Evolutionary conservation across 768 basidiomycete genomes (phyloP), one percentile per base, ranked within the genome.

Genomic region (Mycena maculata): DNA sequence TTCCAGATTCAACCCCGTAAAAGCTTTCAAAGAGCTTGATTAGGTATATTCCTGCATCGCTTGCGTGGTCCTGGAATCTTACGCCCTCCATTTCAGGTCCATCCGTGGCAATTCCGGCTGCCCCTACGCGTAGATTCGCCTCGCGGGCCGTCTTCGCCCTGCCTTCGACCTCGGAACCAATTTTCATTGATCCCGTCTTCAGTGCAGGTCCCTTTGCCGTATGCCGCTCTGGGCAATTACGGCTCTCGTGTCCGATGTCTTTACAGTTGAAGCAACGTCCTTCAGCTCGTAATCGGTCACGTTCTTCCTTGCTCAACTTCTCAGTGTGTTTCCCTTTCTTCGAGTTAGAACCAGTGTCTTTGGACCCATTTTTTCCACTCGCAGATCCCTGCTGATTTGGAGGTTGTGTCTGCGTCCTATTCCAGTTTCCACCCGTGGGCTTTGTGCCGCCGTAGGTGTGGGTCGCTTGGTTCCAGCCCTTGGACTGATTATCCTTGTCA

Each of bases 261-360:
- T 71, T 68, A 50, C 74, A 76, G 13, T 41, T 47, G 39, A 71
- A 75, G 55, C 75, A 76, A 3, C 66, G 36, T 0, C 70, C 68
- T 44, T 73, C 72, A 0, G 70, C 69, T 4, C 65, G n/a, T 0
- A 72, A 22, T 0, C 55, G n/a, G 5, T 72, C 65, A 3, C 54
- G 33, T 53, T 72, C 68, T 33, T 72, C 68, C 13, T 60, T 55
- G n/a, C 63, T 36, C 41, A 60, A 56, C 28, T 42, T 41, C 25
- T 62, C 31, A 31, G 67, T 36, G 42, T 47, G 30, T 30, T 36
- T 23, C 3, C 42, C 28, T 18, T 62, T 63, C 28, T 68, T 62
- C 15, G 30, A 11, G 13, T 47, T 23, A 2, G n/a, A 22, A 5
- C 22, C 54, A n/a, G 13, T 6, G 60, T 42, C 20, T 58, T 53